Percentiles rank a stretch among this genome's conserved stretches.
These are phyloP conservation scores for Coccomyxa subellipsoidea DNA, from an alignment of 163 green algal species.

Conservation along the genomic window DNA sequence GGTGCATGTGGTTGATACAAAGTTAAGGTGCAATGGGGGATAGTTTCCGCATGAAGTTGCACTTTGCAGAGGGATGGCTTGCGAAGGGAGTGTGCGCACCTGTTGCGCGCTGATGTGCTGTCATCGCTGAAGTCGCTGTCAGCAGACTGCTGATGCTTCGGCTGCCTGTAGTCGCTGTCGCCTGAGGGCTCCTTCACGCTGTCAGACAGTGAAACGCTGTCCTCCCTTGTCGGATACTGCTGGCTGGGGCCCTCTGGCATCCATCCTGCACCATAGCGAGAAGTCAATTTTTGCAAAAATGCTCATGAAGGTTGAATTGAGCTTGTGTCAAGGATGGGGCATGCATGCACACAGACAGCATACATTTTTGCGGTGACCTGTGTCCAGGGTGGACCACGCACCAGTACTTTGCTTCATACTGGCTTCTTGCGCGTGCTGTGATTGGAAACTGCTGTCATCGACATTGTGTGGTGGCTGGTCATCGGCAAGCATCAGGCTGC, in stretches of 20 bases:
- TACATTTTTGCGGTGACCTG: not conserved
- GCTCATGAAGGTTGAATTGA: not conserved
- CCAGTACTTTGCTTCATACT: not conserved
- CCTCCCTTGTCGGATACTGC: not conserved
- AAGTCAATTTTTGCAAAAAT: not conserved
- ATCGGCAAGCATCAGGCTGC: not conserved
- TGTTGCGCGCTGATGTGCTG: not conserved
- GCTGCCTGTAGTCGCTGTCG: constrained; percentile 3
- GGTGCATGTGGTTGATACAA: too few species aligned
- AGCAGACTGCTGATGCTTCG: not conserved
- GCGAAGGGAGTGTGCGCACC: not conserved
- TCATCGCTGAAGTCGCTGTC: constrained; percentile 1
- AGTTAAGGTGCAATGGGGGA: too few species aligned
- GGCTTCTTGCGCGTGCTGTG: not conserved
- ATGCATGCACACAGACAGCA: not conserved
- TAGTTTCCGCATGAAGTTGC: too few species aligned
- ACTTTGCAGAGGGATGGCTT: not conserved
- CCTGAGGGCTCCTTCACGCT: not conserved
- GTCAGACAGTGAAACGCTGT: not conserved
- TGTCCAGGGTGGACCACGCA: not conserved
- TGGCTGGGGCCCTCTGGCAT: not conserved
- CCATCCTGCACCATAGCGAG: not conserved
- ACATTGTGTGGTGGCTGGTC: not conserved
- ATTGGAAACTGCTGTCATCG: not conserved
- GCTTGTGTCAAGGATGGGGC: not conserved